These are phyloP conservation scores for Citrus inodora DNA, from an alignment of 345 rosid genomes.

Conservation along the genomic window DNA sequence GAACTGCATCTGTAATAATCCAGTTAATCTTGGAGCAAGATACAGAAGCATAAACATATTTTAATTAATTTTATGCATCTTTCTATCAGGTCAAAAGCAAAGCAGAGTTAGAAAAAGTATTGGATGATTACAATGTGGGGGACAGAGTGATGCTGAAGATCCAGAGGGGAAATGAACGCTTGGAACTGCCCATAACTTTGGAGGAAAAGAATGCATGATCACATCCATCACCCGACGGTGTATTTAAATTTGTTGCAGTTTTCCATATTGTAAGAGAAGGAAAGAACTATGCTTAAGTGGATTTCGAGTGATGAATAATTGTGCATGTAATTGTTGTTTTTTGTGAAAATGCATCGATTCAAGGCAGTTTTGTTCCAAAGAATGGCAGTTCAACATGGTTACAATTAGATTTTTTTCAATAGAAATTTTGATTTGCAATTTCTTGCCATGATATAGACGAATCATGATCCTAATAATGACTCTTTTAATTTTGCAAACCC, in stretches of 20 bases:
- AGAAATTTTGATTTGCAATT: no score
- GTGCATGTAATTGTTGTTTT: not conserved
- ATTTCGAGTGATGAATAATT: not conserved
- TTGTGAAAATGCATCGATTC: not conserved
- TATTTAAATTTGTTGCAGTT: not conserved
- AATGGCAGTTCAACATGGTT: no score
- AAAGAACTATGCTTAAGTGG: not conserved
- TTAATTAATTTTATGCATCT: not conserved
- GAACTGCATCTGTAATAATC: not conserved
- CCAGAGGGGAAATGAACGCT: conserved; percentile 60
- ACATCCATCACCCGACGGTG: not conserved
- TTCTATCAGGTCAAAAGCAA: conserved; percentile 72
- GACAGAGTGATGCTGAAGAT: conserved; percentile 62
- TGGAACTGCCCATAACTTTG: conserved; percentile 56
- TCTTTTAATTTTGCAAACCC: no score
- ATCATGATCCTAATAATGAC: no score
- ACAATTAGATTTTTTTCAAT: no score
- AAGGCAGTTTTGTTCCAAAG: no score
- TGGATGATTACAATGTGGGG: conserved; percentile 81
- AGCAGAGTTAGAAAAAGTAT: conserved; percentile 61
- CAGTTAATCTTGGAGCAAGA: not conserved
- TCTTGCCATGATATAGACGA: no score
- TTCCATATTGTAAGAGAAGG: not conserved
- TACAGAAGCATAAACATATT: no score
- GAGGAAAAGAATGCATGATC: conserved; percentile 63